Percentiles rank a stretch among this genome's conserved stretches.
Evolutionary conservation across 305 asterid species (phyloP).

Genomic region (Coffea humblotiana): DNA sequence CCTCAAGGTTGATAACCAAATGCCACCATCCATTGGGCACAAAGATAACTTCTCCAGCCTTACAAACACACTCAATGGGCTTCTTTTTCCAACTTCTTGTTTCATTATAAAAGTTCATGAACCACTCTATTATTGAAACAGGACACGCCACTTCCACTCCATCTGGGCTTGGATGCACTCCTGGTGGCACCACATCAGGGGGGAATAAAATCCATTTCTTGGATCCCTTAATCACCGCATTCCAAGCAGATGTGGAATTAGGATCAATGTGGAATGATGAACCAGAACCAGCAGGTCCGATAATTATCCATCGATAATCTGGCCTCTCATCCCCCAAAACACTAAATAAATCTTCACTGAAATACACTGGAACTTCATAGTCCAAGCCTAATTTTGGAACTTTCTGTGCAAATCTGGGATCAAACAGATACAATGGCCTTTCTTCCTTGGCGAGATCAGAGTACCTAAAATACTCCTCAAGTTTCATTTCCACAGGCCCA

Average conservation of each 20-base stretch:
- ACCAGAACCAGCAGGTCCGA: constrained; percentile 96
- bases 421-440: constrained; percentile 90
- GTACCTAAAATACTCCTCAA: constrained; percentile 67
- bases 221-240: constrained; percentile 88
- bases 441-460: constrained; percentile 86
- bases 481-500: constrained; percentile 91
- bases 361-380: constrained; percentile 65
- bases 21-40: constrained; percentile 99
- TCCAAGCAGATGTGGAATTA: constrained; percentile 98
- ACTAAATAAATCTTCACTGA: constrained; percentile 84
- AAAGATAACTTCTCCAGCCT: constrained; percentile 87
- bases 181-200: constrained; percentile 95
- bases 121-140: constrained; percentile 94
- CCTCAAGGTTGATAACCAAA: constrained; percentile 91
- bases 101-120: constrained; percentile 84
- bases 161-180: constrained; percentile 93
- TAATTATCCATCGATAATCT: constrained; percentile 86
- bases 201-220: constrained; percentile 96
- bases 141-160: constrained; percentile 98
- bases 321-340: constrained; percentile 86
- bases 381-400: constrained; percentile 71
- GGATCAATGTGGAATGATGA: constrained; percentile 99
- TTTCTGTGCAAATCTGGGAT: constrained; percentile 80
- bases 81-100: constrained; percentile 67
- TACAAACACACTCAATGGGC: constrained; percentile 88